Conservation (phyloP, 345 rosid species). For the Boechera retrofracta region DNA sequence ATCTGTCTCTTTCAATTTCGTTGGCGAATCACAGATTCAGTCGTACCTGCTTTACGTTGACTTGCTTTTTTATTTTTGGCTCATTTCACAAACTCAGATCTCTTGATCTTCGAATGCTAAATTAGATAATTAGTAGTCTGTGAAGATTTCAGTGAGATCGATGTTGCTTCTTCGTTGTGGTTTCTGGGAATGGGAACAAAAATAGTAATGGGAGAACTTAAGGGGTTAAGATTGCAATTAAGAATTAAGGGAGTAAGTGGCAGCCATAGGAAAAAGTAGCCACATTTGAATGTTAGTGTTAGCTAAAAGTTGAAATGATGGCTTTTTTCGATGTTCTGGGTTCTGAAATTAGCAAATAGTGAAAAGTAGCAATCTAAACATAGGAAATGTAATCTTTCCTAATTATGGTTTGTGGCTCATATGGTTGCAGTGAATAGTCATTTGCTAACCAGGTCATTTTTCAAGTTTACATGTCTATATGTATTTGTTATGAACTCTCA, state of each 20-base stretch:
- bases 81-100: constrained; percentile 12
- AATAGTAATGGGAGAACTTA: background rate
- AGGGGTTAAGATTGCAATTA: constrained; percentile 36
- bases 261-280: background rate
- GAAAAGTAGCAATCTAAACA: constrained; percentile 11
- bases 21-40: background rate
- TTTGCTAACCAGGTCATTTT: background rate
- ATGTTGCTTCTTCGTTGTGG: constrained; percentile 10
- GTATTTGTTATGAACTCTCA: constrained; percentile 3
- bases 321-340: background rate
- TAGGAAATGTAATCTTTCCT: background rate
- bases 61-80: background rate
- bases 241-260: background rate
- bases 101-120: background rate
- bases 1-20: background rate
- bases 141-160: background rate
- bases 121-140: background rate
- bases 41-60: constrained; percentile 29
- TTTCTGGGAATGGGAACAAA: background rate
- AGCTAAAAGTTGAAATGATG: background rate
- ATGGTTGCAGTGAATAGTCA: background rate
- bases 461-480: background rate
- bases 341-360: constrained; percentile 15
- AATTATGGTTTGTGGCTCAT: constrained; percentile 21
- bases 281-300: constrained; percentile 13